These are phyloP conservation scores for Phylloporus scabripes DNA, from an alignment of 768 basidiomycete genomes.

Conservation along the genomic window DNA sequence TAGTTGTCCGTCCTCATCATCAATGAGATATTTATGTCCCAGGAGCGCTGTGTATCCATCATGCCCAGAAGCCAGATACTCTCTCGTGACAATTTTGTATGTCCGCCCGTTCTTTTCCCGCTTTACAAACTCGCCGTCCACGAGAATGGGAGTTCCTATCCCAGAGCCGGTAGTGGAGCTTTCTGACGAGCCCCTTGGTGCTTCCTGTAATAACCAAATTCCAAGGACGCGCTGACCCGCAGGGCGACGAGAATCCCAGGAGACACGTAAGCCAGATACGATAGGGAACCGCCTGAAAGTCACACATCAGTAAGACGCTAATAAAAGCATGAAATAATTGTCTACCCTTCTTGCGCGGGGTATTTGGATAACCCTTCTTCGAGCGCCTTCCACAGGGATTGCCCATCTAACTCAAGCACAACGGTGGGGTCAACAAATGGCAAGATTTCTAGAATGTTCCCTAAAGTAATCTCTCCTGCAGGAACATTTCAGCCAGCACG, in stretches of 20 bases:
- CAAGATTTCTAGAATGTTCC: conserved; percentile 83
- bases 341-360: conserved; percentile 88
- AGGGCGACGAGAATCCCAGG: conserved; percentile 77
- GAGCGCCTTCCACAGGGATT: conserved; percentile 71
- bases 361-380: conserved; percentile 70
- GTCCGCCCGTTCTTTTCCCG: conserved; percentile 48
- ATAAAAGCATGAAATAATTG: neutral
- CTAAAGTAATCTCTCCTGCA: conserved; percentile 69
- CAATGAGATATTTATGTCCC: conserved; percentile 63
- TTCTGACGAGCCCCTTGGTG: conserved; percentile 15
- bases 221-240: conserved; percentile 70
- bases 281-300: conserved; percentile 75
- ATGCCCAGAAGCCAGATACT: conserved; percentile 81
- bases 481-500: neutral
- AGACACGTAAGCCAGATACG: conserved; percentile 75
- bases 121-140: conserved; percentile 50
- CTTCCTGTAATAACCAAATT: conserved; percentile 53
- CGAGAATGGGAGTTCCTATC: conserved; percentile 28
- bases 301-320: neutral
- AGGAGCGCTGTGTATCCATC: conserved; percentile 74
- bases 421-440: conserved; percentile 86
- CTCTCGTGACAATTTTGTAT: conserved; percentile 79
- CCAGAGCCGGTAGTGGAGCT: conserved; percentile 17
- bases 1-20: conserved; percentile 77
- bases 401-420: conserved; percentile 75